Conservation (phyloP, 495 filamentous ascomycete genomes). For the Daldinia bambusicola region DNA sequence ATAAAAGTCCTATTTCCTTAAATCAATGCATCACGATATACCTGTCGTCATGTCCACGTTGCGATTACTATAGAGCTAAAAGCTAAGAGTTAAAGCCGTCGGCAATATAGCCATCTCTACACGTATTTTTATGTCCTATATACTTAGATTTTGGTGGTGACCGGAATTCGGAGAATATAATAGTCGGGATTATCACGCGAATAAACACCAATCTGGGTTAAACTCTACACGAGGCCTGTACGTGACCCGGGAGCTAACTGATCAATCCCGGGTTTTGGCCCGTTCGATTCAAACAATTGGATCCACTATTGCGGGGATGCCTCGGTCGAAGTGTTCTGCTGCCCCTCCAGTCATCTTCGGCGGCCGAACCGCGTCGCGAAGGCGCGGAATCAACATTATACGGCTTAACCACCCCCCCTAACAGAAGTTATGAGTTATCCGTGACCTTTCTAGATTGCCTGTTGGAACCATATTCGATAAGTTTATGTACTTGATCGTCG, state of each 20-base stretch:
- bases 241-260: conserved; percentile 2
- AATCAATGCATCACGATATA: neutral
- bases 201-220: neutral
- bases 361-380: conserved; percentile 20
- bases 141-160: neutral
- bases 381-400: conserved; percentile 10
- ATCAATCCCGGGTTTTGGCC: conserved; percentile 10
- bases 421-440: conserved; percentile 2
- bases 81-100: neutral
- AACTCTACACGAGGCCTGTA: neutral
- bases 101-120: neutral
- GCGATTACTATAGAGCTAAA: neutral
- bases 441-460: neutral
- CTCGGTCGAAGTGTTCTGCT: neutral
- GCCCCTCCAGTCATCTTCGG: neutral
- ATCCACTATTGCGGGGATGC: conserved; percentile 18
- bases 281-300: conserved; percentile 3
- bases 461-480: too few species aligned
- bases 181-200: conserved; percentile 7
- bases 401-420: neutral
- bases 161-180: neutral
- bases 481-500: neutral
- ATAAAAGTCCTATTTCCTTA: neutral
- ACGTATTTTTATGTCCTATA: neutral
- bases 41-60: neutral